These are phyloP conservation scores for Neurospora sp. DNA, from an alignment of 495 filamentous ascomycete species.

Conservation along the genomic window DNA sequence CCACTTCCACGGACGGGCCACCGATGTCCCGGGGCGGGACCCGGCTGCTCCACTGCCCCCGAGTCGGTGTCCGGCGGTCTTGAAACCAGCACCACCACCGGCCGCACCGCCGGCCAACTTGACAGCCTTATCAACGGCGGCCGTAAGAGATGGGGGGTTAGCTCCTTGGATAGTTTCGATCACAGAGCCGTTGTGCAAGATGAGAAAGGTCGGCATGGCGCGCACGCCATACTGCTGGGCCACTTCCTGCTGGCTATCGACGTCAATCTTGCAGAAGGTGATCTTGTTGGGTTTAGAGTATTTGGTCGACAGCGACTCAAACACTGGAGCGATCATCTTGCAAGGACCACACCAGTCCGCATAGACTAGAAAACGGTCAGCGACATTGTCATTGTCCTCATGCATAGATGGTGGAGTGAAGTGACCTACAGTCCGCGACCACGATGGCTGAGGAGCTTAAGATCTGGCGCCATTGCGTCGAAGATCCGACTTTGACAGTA, in stretches of 20 bases:
- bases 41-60: slow-evolving; percentile 15
- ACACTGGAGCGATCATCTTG: slow-evolving; percentile 58
- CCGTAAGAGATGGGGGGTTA: slow-evolving; percentile 59
- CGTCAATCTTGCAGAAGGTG: slow-evolving; percentile 53
- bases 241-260: slow-evolving; percentile 47
- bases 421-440: slow-evolving; percentile 36
- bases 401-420: not conserved
- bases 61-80: slow-evolving; percentile 27
- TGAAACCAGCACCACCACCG: slow-evolving; percentile 33
- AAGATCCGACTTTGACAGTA: slow-evolving; percentile 28
- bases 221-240: slow-evolving; percentile 42
- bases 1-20: slow-evolving; percentile 25
- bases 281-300: slow-evolving; percentile 44
- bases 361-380: slow-evolving; percentile 34
- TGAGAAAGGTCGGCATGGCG: slow-evolving; percentile 79
- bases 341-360: slow-evolving; percentile 65
- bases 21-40: slow-evolving; percentile 13
- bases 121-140: slow-evolving; percentile 67
- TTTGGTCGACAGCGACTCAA: slow-evolving; percentile 45
- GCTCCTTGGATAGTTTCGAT: slow-evolving; percentile 71
- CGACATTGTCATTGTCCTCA: slow-evolving; percentile 5
- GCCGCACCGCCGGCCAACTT: slow-evolving; percentile 39
- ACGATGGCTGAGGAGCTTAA: slow-evolving; percentile 32
- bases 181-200: slow-evolving; percentile 68
- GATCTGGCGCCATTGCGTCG: slow-evolving; percentile 33